A percentile compares a stretch with the other conserved stretches of the same genome.
phyloP scores from a whole-genome alignment of 192 early-diverging fungal genomes.

The Entomortierella lignicola region DNA sequence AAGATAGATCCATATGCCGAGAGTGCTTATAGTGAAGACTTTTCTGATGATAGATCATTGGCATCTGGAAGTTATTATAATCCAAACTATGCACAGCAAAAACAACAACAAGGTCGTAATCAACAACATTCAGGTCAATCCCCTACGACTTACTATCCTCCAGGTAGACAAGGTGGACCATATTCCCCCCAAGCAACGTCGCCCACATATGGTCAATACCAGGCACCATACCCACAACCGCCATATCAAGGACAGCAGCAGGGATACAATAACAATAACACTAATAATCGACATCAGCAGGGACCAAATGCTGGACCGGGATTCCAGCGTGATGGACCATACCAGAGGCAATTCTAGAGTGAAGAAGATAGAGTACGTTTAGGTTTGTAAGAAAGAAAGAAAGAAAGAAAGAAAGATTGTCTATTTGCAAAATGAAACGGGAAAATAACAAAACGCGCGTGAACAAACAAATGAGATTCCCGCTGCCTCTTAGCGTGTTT shows the following conservation, averaged over 20 bases:
- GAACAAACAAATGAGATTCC: too few species aligned
- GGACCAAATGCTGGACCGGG: conserved; percentile 7
- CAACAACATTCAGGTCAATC: conserved; percentile 1
- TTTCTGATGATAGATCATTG: conserved; percentile 27
- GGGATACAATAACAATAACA: neutral
- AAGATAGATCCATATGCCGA: conserved; percentile 40
- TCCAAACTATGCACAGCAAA: conserved; percentile 1
- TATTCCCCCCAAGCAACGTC: conserved; percentile 20
- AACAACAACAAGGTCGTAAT: neutral
- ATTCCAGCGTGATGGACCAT: conserved; percentile 16
- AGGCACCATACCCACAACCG: conserved; percentile 4
- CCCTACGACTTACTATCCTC: neutral
- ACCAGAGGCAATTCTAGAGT: conserved; percentile 10
- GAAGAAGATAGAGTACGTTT: neutral
- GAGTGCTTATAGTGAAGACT: conserved; percentile 37
- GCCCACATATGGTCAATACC: neutral
- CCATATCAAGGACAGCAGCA: conserved; percentile 1
- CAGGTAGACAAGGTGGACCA: conserved; percentile 2
- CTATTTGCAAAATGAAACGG: neutral
- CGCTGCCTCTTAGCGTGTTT: too few species aligned
- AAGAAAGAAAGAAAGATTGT: neutral
- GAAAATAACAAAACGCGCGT: neutral
- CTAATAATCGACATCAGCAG: conserved; percentile 19
- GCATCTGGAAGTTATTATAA: conserved; percentile 8
- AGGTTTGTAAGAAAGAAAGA: neutral